Evolutionary conservation across 208 protist genomes (phyloP).

Genomic region (Leishmania mexicana): DNA sequence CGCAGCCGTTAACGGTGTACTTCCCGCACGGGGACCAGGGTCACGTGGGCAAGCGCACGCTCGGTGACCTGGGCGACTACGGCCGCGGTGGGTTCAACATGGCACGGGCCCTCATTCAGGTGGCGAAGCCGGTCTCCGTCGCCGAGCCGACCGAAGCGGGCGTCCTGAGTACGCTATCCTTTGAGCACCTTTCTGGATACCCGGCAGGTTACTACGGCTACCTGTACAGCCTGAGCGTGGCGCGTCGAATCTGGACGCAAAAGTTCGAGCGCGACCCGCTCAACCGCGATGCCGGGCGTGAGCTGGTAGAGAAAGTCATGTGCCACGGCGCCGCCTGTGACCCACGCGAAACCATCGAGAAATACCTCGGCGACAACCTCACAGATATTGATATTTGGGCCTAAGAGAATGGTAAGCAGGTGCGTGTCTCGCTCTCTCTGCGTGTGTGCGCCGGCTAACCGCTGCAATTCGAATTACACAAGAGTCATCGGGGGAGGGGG

Average conservation of each 20-base stretch:
- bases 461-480: neutral
- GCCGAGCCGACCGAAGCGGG: constrained; percentile 72
- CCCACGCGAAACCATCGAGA: constrained; percentile 73
- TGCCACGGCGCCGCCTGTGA: constrained; percentile 84
- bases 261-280: constrained; percentile 90
- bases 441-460: neutral
- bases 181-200: constrained; percentile 92
- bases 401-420: constrained; percentile 28
- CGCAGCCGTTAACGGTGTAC: constrained; percentile 89
- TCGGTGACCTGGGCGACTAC: constrained; percentile 78
- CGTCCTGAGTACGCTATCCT: constrained; percentile 77
- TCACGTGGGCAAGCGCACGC: constrained; percentile 74
- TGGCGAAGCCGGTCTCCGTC: constrained; percentile 79
- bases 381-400: constrained; percentile 90
- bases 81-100: constrained; percentile 81
- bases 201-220: constrained; percentile 94
- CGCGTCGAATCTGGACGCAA: constrained; percentile 88
- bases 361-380: constrained; percentile 83
- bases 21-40: constrained; percentile 77
- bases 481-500: neutral
- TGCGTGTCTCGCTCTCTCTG: neutral
- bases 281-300: constrained; percentile 79
- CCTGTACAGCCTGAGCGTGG: constrained; percentile 90
- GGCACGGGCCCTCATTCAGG: constrained; percentile 76
- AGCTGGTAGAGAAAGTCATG: constrained; percentile 90